Evolutionary conservation across 345 rosid genomes (phyloP).

Genomic region (Gossypium herbaceum): DNA sequence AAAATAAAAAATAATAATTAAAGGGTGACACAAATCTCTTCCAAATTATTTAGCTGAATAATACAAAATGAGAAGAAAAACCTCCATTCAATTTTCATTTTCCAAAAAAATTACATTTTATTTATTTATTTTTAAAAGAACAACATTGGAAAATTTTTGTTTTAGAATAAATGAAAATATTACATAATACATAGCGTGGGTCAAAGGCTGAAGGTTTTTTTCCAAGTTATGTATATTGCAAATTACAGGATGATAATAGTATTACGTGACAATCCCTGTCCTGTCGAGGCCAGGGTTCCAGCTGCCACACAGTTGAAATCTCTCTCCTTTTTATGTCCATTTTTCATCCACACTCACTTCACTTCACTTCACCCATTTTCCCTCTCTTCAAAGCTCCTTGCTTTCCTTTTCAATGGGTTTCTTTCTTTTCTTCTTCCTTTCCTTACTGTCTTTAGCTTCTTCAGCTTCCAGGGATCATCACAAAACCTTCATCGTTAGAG

Average conservation of each 20-base stretch:
- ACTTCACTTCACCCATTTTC: background rate
- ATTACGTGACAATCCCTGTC: background rate
- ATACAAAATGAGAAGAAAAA: too few species aligned
- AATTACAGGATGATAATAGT: background rate
- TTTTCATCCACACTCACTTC: background rate
- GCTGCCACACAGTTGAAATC: constrained; percentile 27
- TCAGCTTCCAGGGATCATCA: constrained; percentile 24
- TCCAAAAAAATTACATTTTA: too few species aligned
- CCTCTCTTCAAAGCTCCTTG: constrained; percentile 13
- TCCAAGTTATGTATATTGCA: too few species aligned
- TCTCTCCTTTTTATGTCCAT: constrained; percentile 16
- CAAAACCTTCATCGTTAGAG: constrained; percentile 53
- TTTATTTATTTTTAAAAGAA: too few species aligned
- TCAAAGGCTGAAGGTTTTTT: too few species aligned
- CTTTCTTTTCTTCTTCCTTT: constrained; percentile 24
- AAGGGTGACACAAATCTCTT: too few species aligned
- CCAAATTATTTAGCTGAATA: too few species aligned
- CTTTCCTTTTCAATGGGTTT: constrained; percentile 28
- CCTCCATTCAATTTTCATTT: too few species aligned
- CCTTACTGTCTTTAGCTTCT: constrained; percentile 22
- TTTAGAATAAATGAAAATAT: too few species aligned
- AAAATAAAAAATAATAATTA: background rate
- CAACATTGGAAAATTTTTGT: too few species aligned
- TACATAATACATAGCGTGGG: too few species aligned
- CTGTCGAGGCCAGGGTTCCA: background rate